phyloP scores from a whole-genome alignment of 208 protist species.

The Leishmania tropica region DNA sequence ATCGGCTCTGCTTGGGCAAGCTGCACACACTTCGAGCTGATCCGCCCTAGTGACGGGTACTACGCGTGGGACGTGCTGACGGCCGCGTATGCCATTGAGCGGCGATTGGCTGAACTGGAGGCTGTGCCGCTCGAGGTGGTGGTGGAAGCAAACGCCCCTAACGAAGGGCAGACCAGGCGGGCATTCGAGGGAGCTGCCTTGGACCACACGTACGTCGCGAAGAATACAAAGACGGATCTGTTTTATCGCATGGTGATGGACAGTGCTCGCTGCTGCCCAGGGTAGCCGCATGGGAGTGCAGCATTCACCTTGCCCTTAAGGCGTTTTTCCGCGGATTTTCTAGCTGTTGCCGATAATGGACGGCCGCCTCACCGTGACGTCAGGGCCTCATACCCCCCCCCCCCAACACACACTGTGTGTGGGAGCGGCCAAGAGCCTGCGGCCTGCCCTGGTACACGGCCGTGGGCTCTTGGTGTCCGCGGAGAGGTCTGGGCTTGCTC shows the following conservation, averaged over 20 bases:
- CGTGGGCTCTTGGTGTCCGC: not conserved
- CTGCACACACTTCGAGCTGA: slow-evolving; percentile 75
- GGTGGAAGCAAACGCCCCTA: slow-evolving; percentile 31
- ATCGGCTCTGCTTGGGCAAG: slow-evolving; percentile 79
- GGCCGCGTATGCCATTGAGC: slow-evolving; percentile 77
- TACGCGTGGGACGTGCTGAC: slow-evolving; percentile 92
- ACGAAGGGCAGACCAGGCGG: slow-evolving; percentile 61
- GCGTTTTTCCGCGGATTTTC: not conserved
- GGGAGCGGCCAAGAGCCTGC: not conserved
- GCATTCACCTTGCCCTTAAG: not conserved
- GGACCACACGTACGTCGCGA: slow-evolving; percentile 49
- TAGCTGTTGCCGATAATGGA: not conserved
- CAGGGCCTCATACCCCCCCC: too few relatives aligned
- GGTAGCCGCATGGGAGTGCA: slow-evolving; percentile 6
- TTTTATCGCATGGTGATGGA: slow-evolving; percentile 72
- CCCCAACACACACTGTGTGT: too few relatives aligned
- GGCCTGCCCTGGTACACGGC: not conserved
- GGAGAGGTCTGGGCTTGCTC: not conserved
- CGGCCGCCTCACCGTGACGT: too few relatives aligned
- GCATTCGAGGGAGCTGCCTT: not conserved
- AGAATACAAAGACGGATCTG: slow-evolving; percentile 52
- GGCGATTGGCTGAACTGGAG: slow-evolving; percentile 47
- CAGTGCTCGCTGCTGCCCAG: slow-evolving; percentile 42
- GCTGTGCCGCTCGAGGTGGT: slow-evolving; percentile 62
- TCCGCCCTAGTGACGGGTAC: slow-evolving; percentile 74